These are phyloP conservation scores for Trichoderma orchidacearum DNA, from an alignment of 495 filamentous ascomycete species.

Conservation along the genomic window DNA sequence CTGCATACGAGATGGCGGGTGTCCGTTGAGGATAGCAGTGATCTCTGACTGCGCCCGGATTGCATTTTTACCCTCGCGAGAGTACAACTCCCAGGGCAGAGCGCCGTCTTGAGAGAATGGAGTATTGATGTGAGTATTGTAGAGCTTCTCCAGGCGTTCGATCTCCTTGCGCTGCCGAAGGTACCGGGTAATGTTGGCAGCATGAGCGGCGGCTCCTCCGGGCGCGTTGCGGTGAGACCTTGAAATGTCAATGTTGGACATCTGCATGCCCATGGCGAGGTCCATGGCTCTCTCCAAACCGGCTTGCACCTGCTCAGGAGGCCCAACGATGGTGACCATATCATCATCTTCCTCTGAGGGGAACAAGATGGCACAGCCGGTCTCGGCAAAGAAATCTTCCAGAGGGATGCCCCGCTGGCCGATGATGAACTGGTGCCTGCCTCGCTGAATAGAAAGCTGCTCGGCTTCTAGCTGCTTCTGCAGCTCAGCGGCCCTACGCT, in stretches of 20 bases:
- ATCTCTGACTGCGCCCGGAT: conserved; percentile 72
- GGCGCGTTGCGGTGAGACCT: conserved; percentile 62
- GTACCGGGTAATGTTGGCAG: conserved; percentile 73
- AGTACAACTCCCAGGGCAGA: conserved; percentile 74
- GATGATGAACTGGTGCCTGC: conserved; percentile 82
- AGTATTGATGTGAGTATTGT: conserved; percentile 70
- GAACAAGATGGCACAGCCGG: conserved; percentile 77
- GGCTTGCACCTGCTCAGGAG: conserved; percentile 50
- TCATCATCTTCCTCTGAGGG: conserved; percentile 65
- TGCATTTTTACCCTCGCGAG: conserved; percentile 68
- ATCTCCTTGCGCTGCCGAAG: conserved; percentile 63
- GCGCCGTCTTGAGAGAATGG: conserved; percentile 46
- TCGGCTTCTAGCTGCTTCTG: conserved; percentile 54
- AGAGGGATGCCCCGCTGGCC: conserved; percentile 63
- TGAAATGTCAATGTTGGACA: conserved; percentile 62
- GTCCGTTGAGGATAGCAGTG: conserved; percentile 61
- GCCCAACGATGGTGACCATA: conserved; percentile 71
- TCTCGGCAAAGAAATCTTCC: conserved; percentile 77
- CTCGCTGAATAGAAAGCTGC: conserved; percentile 59
- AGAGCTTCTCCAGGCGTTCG: conserved; percentile 58
- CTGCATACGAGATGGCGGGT: conserved; percentile 62
- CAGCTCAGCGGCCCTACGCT: conserved; percentile 58
- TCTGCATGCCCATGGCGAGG: conserved; percentile 69
- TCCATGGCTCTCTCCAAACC: conserved; percentile 71
- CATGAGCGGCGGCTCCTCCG: conserved; percentile 57